phyloP scores from a whole-genome alignment of 2,329 filamentous ascomycete genomes.

The Akanthomyces lecanii region DNA sequence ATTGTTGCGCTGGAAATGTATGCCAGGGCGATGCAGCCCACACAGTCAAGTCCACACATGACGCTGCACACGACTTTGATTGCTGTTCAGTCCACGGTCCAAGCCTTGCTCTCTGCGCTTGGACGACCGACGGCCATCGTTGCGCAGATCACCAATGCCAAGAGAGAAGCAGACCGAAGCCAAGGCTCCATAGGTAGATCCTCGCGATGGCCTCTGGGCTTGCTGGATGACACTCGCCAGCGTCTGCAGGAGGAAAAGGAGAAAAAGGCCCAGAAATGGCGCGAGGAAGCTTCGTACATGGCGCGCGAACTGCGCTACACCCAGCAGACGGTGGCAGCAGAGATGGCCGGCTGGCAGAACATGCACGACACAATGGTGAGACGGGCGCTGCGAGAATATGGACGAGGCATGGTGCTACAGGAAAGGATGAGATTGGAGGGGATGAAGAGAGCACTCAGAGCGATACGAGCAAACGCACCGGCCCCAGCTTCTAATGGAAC shows the following conservation, averaged over 20 bases:
- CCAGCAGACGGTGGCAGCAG: conserved; percentile 85
- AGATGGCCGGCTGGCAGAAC: conserved; percentile 92
- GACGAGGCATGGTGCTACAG: conserved; percentile 70
- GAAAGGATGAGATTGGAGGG: conserved; percentile 77
- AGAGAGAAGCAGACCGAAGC: conserved; percentile 73
- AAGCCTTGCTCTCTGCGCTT: conserved; percentile 74
- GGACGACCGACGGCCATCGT: conserved; percentile 76
- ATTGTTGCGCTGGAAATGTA: conserved; percentile 69
- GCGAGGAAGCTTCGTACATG: conserved; percentile 67
- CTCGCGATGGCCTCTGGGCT: conserved; percentile 72
- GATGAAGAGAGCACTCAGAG: conserved; percentile 73
- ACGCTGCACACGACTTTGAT: conserved; percentile 72
- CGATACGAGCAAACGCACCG: conserved; percentile 35
- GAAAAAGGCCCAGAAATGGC: conserved; percentile 67
- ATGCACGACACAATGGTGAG: conserved; percentile 75
- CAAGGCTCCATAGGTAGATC: conserved; percentile 69
- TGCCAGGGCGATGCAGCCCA: conserved; percentile 59
- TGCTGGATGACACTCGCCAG: conserved; percentile 84
- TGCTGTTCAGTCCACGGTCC: conserved; percentile 77
- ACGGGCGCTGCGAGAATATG: conserved; percentile 71
- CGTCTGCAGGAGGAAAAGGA: conserved; percentile 80
- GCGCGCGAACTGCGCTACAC: conserved; percentile 83
- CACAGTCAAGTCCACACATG: conserved; percentile 68
- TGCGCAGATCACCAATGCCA: conserved; percentile 66
- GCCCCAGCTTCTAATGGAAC: background rate